Evolutionary conservation across 2,329 filamentous ascomycete species (phyloP), one percentile per base, ranked within the genome.

Genomic region (Ilyonectria robusta): DNA sequence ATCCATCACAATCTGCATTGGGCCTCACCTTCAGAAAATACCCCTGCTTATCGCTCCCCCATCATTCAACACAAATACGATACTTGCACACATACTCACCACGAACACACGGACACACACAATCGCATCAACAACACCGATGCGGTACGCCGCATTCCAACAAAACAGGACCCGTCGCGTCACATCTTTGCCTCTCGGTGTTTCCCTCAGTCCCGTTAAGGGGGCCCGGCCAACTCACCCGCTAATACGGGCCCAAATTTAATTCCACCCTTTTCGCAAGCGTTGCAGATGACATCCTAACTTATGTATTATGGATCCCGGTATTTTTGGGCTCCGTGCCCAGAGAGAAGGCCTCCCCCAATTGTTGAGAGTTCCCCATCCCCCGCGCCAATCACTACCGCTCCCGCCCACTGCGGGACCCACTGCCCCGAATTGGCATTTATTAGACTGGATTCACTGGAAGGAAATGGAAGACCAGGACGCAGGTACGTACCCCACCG

Each of bases 331-430:
- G 35, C 40, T 59, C 26, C 51, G 26, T 53, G 40, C n/a, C 47
- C 46, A 42, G 31, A 31, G 58, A 53, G 35, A 64, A 58, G 40
- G 42, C 19, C 53, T 66, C 69, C 75, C 75, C 75, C 75, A 77
- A 77, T 77, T 77, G 75, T 77, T 77, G 75, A 77, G 75, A 75
- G 70, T 66, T 70, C 66, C 72, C 54, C 48, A 51, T 19, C n/a
- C 63, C 58, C 37, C 50, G 46, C 62, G 23, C 51, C 73, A 70
- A 76, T 74, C 71, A 70, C 55, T 55, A 59, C 55, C 62, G 40
- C 31, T 65, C 62, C 48, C 48, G 61, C 50, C 46, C 51, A 33
- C 35, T 31, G 31, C 57, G 13, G n/a, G 37, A 26, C 53, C 57
- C 63, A 60, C 58, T 59, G 23, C n/a, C 31, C 58, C 46, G 54